Conservation (phyloP, 1,284 basidiomycete species). For the Coniferiporia sulphurascens region DNA sequence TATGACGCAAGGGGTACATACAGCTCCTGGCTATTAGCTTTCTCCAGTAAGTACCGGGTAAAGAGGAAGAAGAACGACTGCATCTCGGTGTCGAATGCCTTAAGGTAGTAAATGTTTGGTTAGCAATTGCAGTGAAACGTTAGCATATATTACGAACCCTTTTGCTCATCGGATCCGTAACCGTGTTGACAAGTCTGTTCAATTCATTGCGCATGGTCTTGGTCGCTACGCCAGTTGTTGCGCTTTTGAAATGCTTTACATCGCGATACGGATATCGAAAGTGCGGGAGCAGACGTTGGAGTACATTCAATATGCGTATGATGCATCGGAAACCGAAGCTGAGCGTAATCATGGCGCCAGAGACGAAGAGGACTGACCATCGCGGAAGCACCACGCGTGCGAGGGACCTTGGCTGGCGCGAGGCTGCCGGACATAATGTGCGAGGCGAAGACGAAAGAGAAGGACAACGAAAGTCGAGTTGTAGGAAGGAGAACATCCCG, state of each 20-base stretch:
- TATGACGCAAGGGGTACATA: conserved; percentile 39
- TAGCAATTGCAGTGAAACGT: conserved; percentile 6
- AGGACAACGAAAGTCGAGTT: neutral
- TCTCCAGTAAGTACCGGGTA: conserved; percentile 94
- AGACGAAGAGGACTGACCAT: conserved; percentile 30
- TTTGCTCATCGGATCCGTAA: conserved; percentile 74
- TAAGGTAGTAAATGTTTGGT: conserved; percentile 21
- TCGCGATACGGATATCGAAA: neutral
- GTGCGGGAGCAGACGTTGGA: conserved; percentile 21
- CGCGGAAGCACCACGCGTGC: conserved; percentile 35
- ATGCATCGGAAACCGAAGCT: neutral
- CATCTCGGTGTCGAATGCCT: conserved; percentile 98
- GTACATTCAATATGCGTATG: conserved; percentile 6
- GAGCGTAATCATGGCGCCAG: neutral
- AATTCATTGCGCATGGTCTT: conserved; percentile 99
- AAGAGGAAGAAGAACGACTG: conserved; percentile 98
- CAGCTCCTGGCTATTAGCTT: conserved; percentile 93
- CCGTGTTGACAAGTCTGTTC: conserved; percentile 83
- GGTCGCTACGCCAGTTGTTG: conserved; percentile 94
- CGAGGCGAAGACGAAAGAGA: conserved; percentile 6
- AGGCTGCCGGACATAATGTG: conserved; percentile 24
- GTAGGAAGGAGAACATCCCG: neutral
- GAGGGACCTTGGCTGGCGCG: conserved; percentile 25
- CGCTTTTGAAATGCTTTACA: conserved; percentile 81
- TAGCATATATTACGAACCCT: conserved; percentile 48